These are phyloP conservation scores for Talaromyces thailandensis DNA, from an alignment of 495 filamentous ascomycete genomes.

Conservation along the genomic window DNA sequence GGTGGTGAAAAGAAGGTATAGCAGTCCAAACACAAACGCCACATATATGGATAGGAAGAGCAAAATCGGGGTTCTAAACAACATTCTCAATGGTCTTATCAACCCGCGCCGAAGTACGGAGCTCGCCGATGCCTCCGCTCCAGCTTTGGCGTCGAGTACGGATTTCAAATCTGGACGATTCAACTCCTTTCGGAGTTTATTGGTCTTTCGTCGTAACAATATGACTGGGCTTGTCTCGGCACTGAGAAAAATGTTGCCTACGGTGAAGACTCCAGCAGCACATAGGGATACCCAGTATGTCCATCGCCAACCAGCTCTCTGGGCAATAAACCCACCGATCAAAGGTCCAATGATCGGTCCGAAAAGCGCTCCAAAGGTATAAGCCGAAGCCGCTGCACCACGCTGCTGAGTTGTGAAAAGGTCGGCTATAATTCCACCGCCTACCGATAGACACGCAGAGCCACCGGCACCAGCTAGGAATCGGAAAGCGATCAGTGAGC, in stretches of 20 bases:
- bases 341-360: constrained; percentile 43
- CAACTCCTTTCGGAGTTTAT: constrained; percentile 30
- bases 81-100: constrained; percentile 1
- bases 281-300: constrained; percentile 50
- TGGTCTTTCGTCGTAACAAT: constrained; percentile 42
- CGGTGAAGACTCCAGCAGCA: constrained; percentile 27
- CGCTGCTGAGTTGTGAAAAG: constrained; percentile 39
- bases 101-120: constrained; percentile 10
- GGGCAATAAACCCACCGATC: constrained; percentile 39
- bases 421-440: constrained; percentile 46
- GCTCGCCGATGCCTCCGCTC: constrained; percentile 13
- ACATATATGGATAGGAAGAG: constrained; percentile 5
- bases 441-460: constrained; percentile 39
- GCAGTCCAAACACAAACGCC: constrained; percentile 5
- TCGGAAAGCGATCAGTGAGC: constrained; percentile 41
- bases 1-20: constrained; percentile 11
- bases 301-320: constrained; percentile 46
- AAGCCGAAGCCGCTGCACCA: constrained; percentile 29
- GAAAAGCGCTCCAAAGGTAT: constrained; percentile 23
- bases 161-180: constrained; percentile 16
- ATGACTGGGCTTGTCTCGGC: constrained; percentile 47
- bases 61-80: constrained; percentile 7
- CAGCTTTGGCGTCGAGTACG: constrained; percentile 12
- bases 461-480: constrained; percentile 42
- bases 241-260: constrained; percentile 20